phyloP scores from a whole-genome alignment of 768 basidiomycete genomes.

The Favolaschia claudopus region DNA sequence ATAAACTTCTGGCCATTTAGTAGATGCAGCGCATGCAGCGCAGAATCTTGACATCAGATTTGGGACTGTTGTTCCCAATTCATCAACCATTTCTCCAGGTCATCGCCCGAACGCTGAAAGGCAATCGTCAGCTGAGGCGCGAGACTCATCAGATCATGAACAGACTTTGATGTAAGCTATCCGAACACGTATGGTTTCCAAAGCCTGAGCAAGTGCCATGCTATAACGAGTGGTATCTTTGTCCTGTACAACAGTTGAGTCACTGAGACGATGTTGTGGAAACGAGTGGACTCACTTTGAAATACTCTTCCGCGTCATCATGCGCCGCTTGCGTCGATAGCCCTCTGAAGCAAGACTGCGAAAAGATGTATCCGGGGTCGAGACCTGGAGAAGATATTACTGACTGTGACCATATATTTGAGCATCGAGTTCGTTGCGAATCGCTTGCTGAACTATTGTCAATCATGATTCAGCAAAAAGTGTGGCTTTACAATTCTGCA shows the following conservation, averaged over 20 bases:
- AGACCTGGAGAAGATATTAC: background rate
- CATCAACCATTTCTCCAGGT: conserved; percentile 10
- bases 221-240: conserved; percentile 55
- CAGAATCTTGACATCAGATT: too few species aligned
- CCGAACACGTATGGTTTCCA: conserved; percentile 55
- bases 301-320: conserved; percentile 58
- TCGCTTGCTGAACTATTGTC: conserved; percentile 47
- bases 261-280: background rate
- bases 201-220: conserved; percentile 52
- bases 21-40: too few species aligned
- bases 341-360: conserved; percentile 3
- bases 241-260: conserved; percentile 31
- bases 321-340: conserved; percentile 60
- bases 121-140: background rate
- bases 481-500: too few species aligned
- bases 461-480: background rate
- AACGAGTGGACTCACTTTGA: conserved; percentile 48
- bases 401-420: conserved; percentile 12
- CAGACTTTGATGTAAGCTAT: conserved; percentile 53
- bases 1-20: too few species aligned
- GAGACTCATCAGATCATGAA: background rate
- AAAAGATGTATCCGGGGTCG: background rate
- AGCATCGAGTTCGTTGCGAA: conserved; percentile 55
- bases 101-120: conserved; percentile 4
- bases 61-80: conserved; percentile 14